Percentiles rank a stretch among this genome's conserved stretches.
Conservation (phyloP, 2,329 filamentous ascomycete species). For the Alternaria brassicae region DNA sequence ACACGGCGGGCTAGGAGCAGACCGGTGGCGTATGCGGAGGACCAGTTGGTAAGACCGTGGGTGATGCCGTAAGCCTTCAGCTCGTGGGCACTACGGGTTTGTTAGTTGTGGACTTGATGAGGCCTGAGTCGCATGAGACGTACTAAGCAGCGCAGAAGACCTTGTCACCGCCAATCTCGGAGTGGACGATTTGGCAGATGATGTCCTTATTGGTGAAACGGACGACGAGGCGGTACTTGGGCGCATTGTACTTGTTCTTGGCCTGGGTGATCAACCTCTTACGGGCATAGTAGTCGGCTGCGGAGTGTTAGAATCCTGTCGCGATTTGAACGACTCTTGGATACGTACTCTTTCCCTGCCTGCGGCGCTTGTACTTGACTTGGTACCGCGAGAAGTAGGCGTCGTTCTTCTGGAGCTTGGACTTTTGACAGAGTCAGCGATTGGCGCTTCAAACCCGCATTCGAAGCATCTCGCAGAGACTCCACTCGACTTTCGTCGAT, state of each 20-base stretch:
- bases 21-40: slow-evolving; percentile 94
- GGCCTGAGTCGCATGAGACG: slow-evolving; percentile 5
- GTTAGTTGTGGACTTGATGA: slow-evolving; percentile 11
- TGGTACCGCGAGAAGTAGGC: slow-evolving; percentile 99
- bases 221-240: slow-evolving; percentile 99
- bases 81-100: slow-evolving; percentile 74
- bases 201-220: slow-evolving; percentile 99
- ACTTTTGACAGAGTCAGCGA: slow-evolving; percentile 97
- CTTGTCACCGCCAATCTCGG: slow-evolving; percentile 98
- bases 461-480: slow-evolving; percentile 91
- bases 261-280: slow-evolving; percentile 99
- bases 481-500: slow-evolving; percentile 41
- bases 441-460: slow-evolving; percentile 90
- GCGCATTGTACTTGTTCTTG: slow-evolving; percentile 99
- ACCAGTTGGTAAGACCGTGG: slow-evolving; percentile 99
- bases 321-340: not conserved
- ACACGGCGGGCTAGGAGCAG: slow-evolving; percentile 96
- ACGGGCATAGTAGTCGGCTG: slow-evolving; percentile 98
- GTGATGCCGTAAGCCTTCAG: slow-evolving; percentile 96
- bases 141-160: slow-evolving; percentile 67
- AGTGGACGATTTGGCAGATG: slow-evolving; percentile 95
- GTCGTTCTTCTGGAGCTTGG: slow-evolving; percentile 96
- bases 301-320: slow-evolving; percentile 61
- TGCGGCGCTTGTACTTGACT: slow-evolving; percentile 99
- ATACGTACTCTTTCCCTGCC: slow-evolving; percentile 94